Base-by-base conservation (phyloP, 129 eudicot genomes). In the Kitagawia praeruptora region DNA sequence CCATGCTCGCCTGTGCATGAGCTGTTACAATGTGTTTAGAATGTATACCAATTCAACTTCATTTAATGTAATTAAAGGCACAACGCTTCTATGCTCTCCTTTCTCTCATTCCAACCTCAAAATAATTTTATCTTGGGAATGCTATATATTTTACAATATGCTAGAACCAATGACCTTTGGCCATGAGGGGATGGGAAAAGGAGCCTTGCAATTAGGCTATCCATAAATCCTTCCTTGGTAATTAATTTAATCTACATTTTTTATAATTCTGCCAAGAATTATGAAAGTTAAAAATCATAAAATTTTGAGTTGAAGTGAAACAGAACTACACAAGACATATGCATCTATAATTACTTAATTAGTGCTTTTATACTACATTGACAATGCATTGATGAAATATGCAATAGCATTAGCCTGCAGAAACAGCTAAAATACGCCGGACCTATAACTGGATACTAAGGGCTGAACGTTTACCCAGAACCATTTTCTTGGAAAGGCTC, bases 401-500 rank as follows among this genome's bases (percentile, higher is more conserved):
- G 8, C 6, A 44, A 44, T 73, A 21, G 54, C 47, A 21, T n/a
- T 39, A 71, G 28, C 8, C 25, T 38, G 5, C 12, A 38, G 25
- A 70, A 8, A 72, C 15, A 72, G 47, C 12, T 16, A 21, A 38
- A 40, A 12, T 4, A 25, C 0, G n/a, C 25, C 12, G 61, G 14
- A 78, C 66, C 39, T 79, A 49, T 42, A 54, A 12, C 53, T 37
- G 66, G 74, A 74, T 42, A 44, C 76, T 11, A 75, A 31, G 63
- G 64, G 64, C n/a, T 70, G 67, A 41, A 45, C 37, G 58, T 37
- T 84, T 92, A 92, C 98, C 97, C 98, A 95, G 80, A 92, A 95
- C 98, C 98, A 95, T 87, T 88, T 95, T 79, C 92, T 90, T 14
- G 97, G 98, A 82, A 95, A 95, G 79, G 82, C 97, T 73, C 87